Conservation (phyloP, 257 asterid genomes). For the Ehretia macrophylla region DNA sequence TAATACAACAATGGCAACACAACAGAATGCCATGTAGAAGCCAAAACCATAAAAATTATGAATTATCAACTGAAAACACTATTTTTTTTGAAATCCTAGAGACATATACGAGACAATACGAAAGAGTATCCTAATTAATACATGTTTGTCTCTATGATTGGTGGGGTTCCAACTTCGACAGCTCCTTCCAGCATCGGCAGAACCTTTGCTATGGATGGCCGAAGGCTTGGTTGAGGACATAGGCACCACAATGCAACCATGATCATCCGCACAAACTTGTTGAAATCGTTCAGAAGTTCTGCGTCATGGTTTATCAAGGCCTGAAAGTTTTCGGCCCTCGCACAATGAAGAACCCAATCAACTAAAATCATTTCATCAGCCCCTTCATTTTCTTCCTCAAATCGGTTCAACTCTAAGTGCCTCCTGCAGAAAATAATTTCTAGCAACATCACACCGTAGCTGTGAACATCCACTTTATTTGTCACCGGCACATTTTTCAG, state of each 20-base stretch:
- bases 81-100: too few relatives aligned
- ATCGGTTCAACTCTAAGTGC: constrained; percentile 4
- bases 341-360: constrained; percentile 5
- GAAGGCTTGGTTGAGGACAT: constrained; percentile 1
- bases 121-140: too few relatives aligned
- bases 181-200: constrained; percentile 13
- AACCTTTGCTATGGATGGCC: constrained; percentile 9
- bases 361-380: background rate
- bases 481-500: constrained; percentile 45
- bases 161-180: background rate
- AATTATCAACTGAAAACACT: too few relatives aligned
- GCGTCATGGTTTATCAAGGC: too few relatives aligned
- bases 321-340: background rate
- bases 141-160: background rate
- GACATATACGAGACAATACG: too few relatives aligned
- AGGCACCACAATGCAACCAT: constrained; percentile 13
- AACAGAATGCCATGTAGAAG: too few relatives aligned
- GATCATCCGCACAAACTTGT: background rate
- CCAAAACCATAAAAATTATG: too few relatives aligned
- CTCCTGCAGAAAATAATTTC: constrained; percentile 27
- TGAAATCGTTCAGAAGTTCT: background rate
- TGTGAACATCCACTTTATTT: constrained; percentile 51
- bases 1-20: too few relatives aligned
- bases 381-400: background rate
- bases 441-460: constrained; percentile 49